These are phyloP conservation scores for Jamesozyma gamospora DNA, from an alignment of 805 yeast genomes.

Conservation along the genomic window DNA sequence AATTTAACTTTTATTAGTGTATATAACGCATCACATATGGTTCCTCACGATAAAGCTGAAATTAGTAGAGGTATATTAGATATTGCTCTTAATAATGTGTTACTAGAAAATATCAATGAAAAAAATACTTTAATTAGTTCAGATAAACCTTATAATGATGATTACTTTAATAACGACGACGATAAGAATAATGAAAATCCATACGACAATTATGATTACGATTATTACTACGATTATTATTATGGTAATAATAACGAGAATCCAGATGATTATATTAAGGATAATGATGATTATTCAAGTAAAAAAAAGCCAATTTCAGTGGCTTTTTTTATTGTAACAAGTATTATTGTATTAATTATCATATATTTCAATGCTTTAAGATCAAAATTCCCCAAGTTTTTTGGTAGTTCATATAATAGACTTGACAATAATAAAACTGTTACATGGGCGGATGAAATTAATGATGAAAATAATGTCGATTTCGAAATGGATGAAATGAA, in stretches of 20 bases:
- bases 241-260: slow-evolving; percentile 25
- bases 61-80: slow-evolving; percentile 65
- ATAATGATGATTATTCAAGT: slow-evolving; percentile 5
- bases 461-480: not conserved
- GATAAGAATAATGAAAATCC: slow-evolving; percentile 1
- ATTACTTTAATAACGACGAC: slow-evolving; percentile 30
- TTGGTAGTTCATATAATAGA: not conserved
- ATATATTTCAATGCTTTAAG: not conserved
- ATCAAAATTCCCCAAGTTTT: not conserved
- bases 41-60: slow-evolving; percentile 71
- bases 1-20: slow-evolving; percentile 71
- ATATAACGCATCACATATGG: slow-evolving; percentile 83
- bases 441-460: slow-evolving; percentile 3
- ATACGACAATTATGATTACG: slow-evolving; percentile 3
- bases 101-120: slow-evolving; percentile 44
- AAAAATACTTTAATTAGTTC: slow-evolving; percentile 35
- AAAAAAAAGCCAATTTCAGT: slow-evolving; percentile 1
- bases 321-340: not conserved
- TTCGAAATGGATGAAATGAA: slow-evolving; percentile 3
- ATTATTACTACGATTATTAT: slow-evolving; percentile 32
- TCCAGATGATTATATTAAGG: slow-evolving; percentile 2
- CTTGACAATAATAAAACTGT: slow-evolving; percentile 3
- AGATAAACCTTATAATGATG: slow-evolving; percentile 33
- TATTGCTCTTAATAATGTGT: slow-evolving; percentile 37
- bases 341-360: not conserved